Base-by-base conservation (phyloP, 805 yeast species). In the Saturnispora sanitii region DNA sequence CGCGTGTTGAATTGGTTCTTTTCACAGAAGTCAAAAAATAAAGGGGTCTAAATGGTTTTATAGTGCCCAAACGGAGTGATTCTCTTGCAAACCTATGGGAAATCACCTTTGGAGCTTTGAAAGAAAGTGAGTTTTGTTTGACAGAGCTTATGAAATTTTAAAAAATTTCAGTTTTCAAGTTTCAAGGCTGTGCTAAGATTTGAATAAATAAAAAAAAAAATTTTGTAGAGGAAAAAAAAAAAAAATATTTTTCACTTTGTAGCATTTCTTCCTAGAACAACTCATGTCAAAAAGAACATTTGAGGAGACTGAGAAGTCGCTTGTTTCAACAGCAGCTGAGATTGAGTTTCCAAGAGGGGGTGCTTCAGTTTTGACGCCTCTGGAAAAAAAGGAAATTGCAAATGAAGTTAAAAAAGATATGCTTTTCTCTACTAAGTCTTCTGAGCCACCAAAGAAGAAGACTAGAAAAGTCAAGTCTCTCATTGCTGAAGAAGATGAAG, bases 261-360 rank as follows among this genome's bases (percentile, higher is more conserved):
- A 9, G 20, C n/a, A 12, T 28, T 22, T 22, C 30, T 28, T 23
- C 15, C 26, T 17, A 19, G 37, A 25, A 30, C n/a, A n/a, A n/a
- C n/a, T n/a, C n/a, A 41, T 33, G 41, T 60, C 61, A 26, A 72
- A 72, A 53, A 70, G 77, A 64, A 68, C 65, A 52, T 54, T 54
- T 35, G 57, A 41, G 11, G 43, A 37, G 17, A 28, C 44, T 11
- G 22, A 45, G 64, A 62, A 49, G 25, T 50, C 60, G 9, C 48
- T 56, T 23, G 50, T 52, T 11, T 46, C 52, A 7, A 54, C 49
- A 19, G 47, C 56, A 12, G 61, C 59, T 44, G 84, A 79, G 43
- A 65, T 70, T 32, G 68, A 82, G 11, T 92, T 92, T 57, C 98
- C 98, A 38, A 82, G 99, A 76, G 98, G 98, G 52, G 98, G 98